Percentiles rank a stretch among this genome's conserved stretches.
Evolutionary conservation across 108 stramenopile genomes (phyloP).

Genomic region (Skeletonema potamos): DNA sequence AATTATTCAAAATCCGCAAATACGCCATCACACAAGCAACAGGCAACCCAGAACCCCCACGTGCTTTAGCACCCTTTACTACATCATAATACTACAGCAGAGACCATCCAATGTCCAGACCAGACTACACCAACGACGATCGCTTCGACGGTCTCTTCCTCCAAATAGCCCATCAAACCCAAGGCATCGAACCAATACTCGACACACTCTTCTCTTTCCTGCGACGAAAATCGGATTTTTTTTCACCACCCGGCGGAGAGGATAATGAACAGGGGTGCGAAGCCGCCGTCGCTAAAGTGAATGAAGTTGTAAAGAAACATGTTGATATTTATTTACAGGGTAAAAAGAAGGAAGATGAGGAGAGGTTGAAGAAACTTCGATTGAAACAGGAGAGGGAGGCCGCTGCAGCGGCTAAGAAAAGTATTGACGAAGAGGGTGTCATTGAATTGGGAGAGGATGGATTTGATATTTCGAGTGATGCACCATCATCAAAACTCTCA

Average conservation of each 20-base stretch:
- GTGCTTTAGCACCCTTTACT: too few relatives aligned
- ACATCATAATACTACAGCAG: too few relatives aligned
- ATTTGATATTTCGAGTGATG: constrained; percentile 60
- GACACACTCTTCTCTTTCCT: constrained; percentile 96
- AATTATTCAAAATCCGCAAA: too few relatives aligned
- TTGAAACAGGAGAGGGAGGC: constrained; percentile 16
- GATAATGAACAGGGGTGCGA: constrained; percentile 7
- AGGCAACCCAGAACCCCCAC: too few relatives aligned
- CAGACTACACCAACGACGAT: constrained; percentile 80
- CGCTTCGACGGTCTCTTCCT: constrained; percentile 97
- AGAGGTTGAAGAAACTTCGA: constrained; percentile 18
- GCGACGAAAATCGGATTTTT: constrained; percentile 99
- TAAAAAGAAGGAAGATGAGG: constrained; percentile 36
- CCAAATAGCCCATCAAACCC: constrained; percentile 91
- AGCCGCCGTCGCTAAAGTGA: constrained; percentile 70
- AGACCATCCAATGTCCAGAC: neutral
- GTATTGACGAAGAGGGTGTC: constrained; percentile 53
- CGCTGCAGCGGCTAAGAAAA: constrained; percentile 5
- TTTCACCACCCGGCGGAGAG: constrained; percentile 52
- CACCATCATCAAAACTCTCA: constrained; percentile 12
- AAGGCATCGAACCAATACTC: constrained; percentile 97
- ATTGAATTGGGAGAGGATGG: constrained; percentile 73
- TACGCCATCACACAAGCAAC: too few relatives aligned
- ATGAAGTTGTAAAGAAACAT: constrained; percentile 78
- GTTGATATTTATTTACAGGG: constrained; percentile 58